A percentile compares a stretch with the other conserved stretches of the same genome.
Conservation (phyloP, 352 stramenopile species). For the Phytophthora sp. region DNA sequence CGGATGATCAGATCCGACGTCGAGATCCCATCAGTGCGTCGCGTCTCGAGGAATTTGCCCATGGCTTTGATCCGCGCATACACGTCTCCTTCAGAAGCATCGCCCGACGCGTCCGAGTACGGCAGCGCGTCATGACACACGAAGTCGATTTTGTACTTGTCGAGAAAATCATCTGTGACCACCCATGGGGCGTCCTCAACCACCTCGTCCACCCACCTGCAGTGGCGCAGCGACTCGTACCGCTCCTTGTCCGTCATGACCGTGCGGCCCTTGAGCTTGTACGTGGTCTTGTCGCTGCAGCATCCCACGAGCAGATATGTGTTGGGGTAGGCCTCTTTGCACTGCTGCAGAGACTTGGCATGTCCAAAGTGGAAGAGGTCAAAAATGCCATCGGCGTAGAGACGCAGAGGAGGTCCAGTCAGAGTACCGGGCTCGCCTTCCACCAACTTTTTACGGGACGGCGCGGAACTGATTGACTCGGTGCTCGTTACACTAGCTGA, state of each 20-base stretch:
- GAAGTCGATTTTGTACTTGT: slow-evolving; percentile 88
- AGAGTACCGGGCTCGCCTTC: slow-evolving; percentile 73
- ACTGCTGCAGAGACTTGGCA: slow-evolving; percentile 86
- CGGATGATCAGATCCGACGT: slow-evolving; percentile 91
- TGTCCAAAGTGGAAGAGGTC: slow-evolving; percentile 91
- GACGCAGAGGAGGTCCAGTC: slow-evolving; percentile 73
- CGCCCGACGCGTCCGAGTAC: slow-evolving; percentile 82
- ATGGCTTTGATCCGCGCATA: slow-evolving; percentile 88
- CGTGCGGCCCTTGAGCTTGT: slow-evolving; percentile 87
- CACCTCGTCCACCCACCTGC: slow-evolving; percentile 89
- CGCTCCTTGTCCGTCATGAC: slow-evolving; percentile 90
- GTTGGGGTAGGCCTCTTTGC: slow-evolving; percentile 87
- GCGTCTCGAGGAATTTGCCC: slow-evolving; percentile 88
- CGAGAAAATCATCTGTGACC: slow-evolving; percentile 81
- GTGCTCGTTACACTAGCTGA: slow-evolving; percentile 38
- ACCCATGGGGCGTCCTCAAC: slow-evolving; percentile 88
- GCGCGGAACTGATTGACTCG: slow-evolving; percentile 17
- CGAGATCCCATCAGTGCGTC: slow-evolving; percentile 87
- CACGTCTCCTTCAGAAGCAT: slow-evolving; percentile 78
- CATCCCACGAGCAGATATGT: slow-evolving; percentile 83
- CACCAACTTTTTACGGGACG: slow-evolving; percentile 57
- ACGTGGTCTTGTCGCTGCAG: slow-evolving; percentile 86
- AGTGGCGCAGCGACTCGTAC: slow-evolving; percentile 86
- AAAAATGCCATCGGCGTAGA: slow-evolving; percentile 91
- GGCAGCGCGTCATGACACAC: slow-evolving; percentile 89